A percentile compares a stretch with the other conserved stretches of the same genome.
phyloP scores from a whole-genome alignment of 2,329 filamentous ascomycete genomes.

The Sclerotinia borealis region DNA sequence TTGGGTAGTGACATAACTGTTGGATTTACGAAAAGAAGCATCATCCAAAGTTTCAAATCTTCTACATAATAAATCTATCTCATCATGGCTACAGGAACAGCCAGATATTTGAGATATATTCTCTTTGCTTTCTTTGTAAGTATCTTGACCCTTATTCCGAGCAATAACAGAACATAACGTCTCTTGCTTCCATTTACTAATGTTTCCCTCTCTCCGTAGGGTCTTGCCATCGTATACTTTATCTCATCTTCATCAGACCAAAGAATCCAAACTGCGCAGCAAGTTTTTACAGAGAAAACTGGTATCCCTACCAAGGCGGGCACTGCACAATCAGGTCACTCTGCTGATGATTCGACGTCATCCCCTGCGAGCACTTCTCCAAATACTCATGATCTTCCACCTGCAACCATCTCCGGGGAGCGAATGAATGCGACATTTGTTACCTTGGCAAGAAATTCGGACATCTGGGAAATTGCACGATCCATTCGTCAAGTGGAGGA shows the following conservation, averaged over 20 bases:
- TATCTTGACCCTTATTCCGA: slow-evolving; percentile 18
- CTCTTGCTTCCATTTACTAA: background rate
- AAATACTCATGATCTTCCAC: slow-evolving; percentile 34
- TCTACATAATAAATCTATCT: background rate
- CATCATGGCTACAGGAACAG: slow-evolving; percentile 31
- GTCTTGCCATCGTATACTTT: slow-evolving; percentile 73
- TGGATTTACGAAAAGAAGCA: background rate
- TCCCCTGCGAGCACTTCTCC: slow-evolving; percentile 21
- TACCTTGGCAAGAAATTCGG: slow-evolving; percentile 84
- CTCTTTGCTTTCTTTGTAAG: slow-evolving; percentile 79
- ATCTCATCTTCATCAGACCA: slow-evolving; percentile 58
- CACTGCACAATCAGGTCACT: slow-evolving; percentile 16
- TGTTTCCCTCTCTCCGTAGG: slow-evolving; percentile 34
- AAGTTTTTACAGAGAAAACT: slow-evolving; percentile 22
- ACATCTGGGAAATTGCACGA: slow-evolving; percentile 93
- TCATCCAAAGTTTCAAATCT: background rate
- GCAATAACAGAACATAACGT: background rate
- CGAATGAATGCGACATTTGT: slow-evolving; percentile 98
- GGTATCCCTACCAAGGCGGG: slow-evolving; percentile 26
- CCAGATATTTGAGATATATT: slow-evolving; percentile 71
- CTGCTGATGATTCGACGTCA: slow-evolving; percentile 18
- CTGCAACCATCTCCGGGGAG: slow-evolving; percentile 52
- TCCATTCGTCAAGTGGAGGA: slow-evolving; percentile 97
- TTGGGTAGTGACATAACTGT: background rate
- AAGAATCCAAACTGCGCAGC: slow-evolving; percentile 31